Conservation (phyloP, 2,329 filamentous ascomycete genomes). For the Talaromyces verruculosus region DNA sequence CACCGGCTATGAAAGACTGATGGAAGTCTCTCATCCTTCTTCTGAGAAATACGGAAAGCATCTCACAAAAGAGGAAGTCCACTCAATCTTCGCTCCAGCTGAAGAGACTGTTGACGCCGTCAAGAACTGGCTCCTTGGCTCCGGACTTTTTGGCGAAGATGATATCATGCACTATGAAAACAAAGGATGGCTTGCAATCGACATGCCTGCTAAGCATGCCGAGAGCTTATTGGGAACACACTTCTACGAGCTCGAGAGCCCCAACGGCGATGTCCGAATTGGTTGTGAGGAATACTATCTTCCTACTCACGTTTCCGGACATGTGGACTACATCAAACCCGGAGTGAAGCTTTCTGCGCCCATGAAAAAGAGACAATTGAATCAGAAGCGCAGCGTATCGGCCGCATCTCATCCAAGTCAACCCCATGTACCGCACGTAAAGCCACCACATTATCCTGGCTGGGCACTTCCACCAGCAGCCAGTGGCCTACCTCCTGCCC, state of each 20-base stretch:
- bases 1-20: constrained; percentile 15
- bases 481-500: constrained; percentile 1
- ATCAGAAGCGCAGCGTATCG: constrained; percentile 1
- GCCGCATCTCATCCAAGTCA: neutral
- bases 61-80: constrained; percentile 18
- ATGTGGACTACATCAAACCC: constrained; percentile 18
- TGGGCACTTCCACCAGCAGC: constrained; percentile 14
- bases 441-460: neutral
- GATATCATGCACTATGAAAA: constrained; percentile 18
- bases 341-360: constrained; percentile 17
- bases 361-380: constrained; percentile 12
- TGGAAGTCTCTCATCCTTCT: constrained; percentile 17
- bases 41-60: constrained; percentile 18
- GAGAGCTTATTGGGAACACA: constrained; percentile 10
- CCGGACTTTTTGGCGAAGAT: constrained; percentile 1
- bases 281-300: constrained; percentile 19
- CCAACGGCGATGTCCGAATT: constrained; percentile 17
- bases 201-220: constrained; percentile 17
- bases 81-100: constrained; percentile 14
- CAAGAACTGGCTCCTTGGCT: constrained; percentile 16
- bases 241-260: constrained; percentile 14
- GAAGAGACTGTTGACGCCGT: constrained; percentile 15
- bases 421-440: neutral
- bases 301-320: constrained; percentile 13
- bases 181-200: constrained; percentile 18